Evolutionary conservation across 2,329 filamentous ascomycete genomes (phyloP).

Genomic region (Aspergillus sp.): DNA sequence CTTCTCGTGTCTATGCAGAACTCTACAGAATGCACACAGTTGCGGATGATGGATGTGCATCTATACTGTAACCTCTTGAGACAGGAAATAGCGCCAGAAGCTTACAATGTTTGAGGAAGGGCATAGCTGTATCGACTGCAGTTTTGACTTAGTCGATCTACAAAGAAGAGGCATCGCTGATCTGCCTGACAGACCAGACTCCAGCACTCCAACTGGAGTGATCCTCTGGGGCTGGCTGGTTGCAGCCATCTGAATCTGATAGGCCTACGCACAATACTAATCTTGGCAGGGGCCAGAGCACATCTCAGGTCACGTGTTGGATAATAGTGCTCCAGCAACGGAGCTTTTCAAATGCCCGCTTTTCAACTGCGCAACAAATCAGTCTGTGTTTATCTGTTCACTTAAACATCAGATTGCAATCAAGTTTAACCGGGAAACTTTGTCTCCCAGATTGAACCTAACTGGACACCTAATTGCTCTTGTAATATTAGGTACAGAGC

Average conservation of each 20-base stretch:
- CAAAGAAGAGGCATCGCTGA: background rate
- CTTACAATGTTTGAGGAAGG: too few species aligned
- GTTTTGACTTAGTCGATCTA: too few species aligned
- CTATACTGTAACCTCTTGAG: too few species aligned
- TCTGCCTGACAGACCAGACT: background rate
- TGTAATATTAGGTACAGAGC: background rate
- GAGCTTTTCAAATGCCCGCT: background rate
- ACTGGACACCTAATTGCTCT: background rate
- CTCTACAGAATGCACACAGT: too few species aligned
- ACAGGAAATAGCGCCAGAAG: too few species aligned
- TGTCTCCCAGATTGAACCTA: background rate
- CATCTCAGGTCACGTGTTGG: background rate
- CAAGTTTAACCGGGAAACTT: too few species aligned
- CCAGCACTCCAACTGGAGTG: background rate
- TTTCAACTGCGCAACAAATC: background rate
- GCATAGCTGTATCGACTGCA: too few species aligned
- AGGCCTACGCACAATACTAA: background rate
- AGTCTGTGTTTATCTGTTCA: background rate
- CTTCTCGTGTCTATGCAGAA: too few species aligned
- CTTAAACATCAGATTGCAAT: background rate
- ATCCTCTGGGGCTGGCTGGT: too few species aligned
- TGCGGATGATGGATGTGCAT: too few species aligned
- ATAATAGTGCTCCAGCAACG: background rate
- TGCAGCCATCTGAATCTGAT: too few species aligned
- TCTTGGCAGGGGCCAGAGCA: background rate